A percentile compares a stretch with the other conserved stretches of the same genome.
phyloP scores from a whole-genome alignment of 495 filamentous ascomycete species.

The Trichocladium uniseriatum region DNA sequence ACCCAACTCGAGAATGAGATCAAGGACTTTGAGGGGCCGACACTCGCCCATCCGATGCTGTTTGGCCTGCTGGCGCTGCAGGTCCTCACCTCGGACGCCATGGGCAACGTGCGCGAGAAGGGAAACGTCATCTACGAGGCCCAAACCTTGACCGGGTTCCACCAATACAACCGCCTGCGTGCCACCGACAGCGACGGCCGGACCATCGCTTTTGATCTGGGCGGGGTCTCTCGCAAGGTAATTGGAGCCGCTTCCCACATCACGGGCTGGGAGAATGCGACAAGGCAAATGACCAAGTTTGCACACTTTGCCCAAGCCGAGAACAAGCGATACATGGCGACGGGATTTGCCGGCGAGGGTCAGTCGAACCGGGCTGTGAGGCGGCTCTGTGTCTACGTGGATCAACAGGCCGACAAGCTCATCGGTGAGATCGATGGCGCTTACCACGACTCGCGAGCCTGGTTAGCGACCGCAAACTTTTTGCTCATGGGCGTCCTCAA shows the following conservation, averaged over 20 bases:
- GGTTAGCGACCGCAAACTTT: not conserved
- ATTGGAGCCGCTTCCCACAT: slow-evolving; percentile 1
- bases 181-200: not conserved
- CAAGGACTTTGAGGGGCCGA: not conserved
- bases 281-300: not conserved
- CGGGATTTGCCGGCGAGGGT: not conserved
- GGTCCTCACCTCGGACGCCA: not conserved
- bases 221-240: not conserved
- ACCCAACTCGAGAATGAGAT: not conserved
- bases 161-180: not conserved
- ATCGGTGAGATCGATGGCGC: not conserved
- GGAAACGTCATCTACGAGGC: not conserved
- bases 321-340: not conserved
- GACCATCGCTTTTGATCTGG: not conserved
- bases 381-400: too few relatives aligned
- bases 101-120: not conserved
- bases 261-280: slow-evolving; percentile 1
- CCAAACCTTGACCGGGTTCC: not conserved
- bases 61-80: not conserved
- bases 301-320: not conserved
- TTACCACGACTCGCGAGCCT: not conserved
- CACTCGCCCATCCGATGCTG: not conserved
- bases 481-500: not conserved
- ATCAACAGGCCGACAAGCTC: too few relatives aligned
- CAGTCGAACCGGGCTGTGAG: too few relatives aligned